A percentile compares a stretch with the other conserved stretches of the same genome.
Evolutionary conservation across 352 stramenopile genomes (phyloP).

Genomic region (Thalassiosira allenii): DNA sequence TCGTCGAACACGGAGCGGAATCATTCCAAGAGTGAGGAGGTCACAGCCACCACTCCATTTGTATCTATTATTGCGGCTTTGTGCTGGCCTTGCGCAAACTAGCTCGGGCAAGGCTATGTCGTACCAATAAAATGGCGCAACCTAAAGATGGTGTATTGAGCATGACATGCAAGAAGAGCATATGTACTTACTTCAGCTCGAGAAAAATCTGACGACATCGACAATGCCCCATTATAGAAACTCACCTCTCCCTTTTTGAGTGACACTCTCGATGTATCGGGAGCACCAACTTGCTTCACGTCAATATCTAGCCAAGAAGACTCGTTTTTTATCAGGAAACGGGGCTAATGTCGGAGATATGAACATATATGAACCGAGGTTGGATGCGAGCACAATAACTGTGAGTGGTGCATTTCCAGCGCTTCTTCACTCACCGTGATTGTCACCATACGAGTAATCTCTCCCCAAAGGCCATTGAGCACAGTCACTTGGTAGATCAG

Average conservation of each 20-base stretch:
- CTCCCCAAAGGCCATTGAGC: conserved; percentile 75
- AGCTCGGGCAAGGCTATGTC: conserved; percentile 72
- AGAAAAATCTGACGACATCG: no score
- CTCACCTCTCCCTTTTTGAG: conserved; percentile 53
- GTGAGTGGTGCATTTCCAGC: background rate
- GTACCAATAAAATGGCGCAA: conserved; percentile 80
- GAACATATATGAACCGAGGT: no score
- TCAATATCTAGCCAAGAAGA: conserved; percentile 70
- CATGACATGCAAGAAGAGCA: no score
- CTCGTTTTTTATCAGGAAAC: conserved; percentile 79
- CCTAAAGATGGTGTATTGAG: no score
- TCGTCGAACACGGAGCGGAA: conserved; percentile 61
- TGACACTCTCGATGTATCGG: conserved; percentile 51
- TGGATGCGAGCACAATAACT: no score
- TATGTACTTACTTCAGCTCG: no score
- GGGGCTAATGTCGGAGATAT: conserved; percentile 22
- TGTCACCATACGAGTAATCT: conserved; percentile 71
- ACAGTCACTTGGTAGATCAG: conserved; percentile 73
- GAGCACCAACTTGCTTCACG: conserved; percentile 77
- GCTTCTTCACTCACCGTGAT: conserved; percentile 39
- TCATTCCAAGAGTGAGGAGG: conserved; percentile 70
- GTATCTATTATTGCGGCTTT: conserved; percentile 22
- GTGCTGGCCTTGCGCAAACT: conserved; percentile 57
- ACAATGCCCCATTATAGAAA: no score
- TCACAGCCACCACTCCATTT: conserved; percentile 83